Evolutionary conservation across 495 filamentous ascomycete genomes (phyloP).

Genomic region (Jackrogersella multiformis): DNA sequence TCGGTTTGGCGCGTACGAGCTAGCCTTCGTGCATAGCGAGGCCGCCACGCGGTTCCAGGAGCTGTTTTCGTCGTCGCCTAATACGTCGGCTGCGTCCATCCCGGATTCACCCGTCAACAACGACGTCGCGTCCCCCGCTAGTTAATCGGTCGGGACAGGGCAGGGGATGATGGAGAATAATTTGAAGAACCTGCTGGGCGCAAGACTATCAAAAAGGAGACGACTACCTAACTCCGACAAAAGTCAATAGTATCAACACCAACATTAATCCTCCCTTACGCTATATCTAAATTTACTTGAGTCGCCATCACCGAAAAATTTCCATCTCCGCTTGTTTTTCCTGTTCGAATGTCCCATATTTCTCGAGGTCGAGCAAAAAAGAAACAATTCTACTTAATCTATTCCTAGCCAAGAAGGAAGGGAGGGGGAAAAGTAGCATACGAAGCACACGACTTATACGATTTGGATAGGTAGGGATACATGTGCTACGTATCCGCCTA

Average conservation of each 20-base stretch:
- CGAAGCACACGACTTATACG: not conserved
- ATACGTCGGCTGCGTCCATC: slow-evolving; percentile 27
- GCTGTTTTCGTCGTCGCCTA: slow-evolving; percentile 44
- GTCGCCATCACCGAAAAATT: not conserved
- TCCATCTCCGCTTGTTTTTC: slow-evolving; percentile 1
- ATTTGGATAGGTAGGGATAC: not conserved
- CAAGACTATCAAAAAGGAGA: not conserved
- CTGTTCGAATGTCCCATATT: slow-evolving; percentile 6
- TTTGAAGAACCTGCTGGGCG: not conserved
- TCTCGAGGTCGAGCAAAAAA: slow-evolving; percentile 1
- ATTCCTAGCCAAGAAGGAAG: not conserved
- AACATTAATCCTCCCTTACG: not conserved
- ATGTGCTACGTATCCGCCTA: not conserved
- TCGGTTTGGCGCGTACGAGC: slow-evolving; percentile 55
- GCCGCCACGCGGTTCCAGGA: slow-evolving; percentile 54
- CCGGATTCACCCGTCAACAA: slow-evolving; percentile 45
- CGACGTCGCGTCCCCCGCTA: slow-evolving; percentile 1
- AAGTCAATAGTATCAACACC: not conserved
- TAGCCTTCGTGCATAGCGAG: slow-evolving; percentile 56
- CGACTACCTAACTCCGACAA: not conserved
- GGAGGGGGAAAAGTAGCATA: not conserved
- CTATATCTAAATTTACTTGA: not conserved
- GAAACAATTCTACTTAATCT: too few relatives aligned
- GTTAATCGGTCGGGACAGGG: not conserved
- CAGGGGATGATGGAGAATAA: not conserved